These are phyloP conservation scores for Talaromyces thailandensis DNA, from an alignment of 495 filamentous ascomycete species.

Conservation along the genomic window DNA sequence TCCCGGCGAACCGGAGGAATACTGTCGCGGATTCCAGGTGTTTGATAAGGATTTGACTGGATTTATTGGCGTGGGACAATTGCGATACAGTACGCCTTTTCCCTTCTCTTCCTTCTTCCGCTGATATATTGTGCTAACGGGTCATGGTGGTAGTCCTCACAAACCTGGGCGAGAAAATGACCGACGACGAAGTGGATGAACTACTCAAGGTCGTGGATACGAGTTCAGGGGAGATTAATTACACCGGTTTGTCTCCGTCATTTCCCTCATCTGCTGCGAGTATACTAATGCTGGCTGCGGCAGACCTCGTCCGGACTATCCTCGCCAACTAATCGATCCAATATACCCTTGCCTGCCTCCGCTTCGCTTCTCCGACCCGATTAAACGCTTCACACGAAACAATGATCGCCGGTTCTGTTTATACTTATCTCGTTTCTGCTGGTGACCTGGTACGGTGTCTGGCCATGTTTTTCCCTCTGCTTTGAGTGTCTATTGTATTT, in stretches of 20 bases:
- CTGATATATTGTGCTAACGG: not conserved
- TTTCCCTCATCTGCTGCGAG: not conserved
- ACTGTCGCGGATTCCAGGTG: constrained; percentile 95
- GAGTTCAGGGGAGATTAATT: constrained; percentile 91
- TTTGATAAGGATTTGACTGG: constrained; percentile 99
- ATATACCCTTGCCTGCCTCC: not conserved
- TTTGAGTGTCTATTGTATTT: not conserved
- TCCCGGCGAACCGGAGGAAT: constrained; percentile 93
- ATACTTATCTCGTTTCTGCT: constrained; percentile 12
- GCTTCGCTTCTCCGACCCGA: constrained; percentile 14
- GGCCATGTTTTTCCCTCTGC: not conserved
- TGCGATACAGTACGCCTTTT: constrained; percentile 63
- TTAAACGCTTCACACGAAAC: not conserved
- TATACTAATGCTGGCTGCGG: not conserved
- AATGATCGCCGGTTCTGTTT: not conserved
- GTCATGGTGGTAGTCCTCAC: constrained; percentile 58
- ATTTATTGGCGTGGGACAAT: constrained; percentile 92
- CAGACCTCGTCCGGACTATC: constrained; percentile 89
- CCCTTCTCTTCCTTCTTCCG: not conserved
- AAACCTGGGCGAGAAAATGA: constrained; percentile 97
- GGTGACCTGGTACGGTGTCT: not conserved
- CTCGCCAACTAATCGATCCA: constrained; percentile 66
- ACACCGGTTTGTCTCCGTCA: constrained; percentile 57
- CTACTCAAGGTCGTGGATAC: constrained; percentile 94
- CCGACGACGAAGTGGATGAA: constrained; percentile 96